These are phyloP conservation scores for Fusarium denticulatum DNA, from an alignment of 2,329 filamentous ascomycete genomes.

Conservation along the genomic window DNA sequence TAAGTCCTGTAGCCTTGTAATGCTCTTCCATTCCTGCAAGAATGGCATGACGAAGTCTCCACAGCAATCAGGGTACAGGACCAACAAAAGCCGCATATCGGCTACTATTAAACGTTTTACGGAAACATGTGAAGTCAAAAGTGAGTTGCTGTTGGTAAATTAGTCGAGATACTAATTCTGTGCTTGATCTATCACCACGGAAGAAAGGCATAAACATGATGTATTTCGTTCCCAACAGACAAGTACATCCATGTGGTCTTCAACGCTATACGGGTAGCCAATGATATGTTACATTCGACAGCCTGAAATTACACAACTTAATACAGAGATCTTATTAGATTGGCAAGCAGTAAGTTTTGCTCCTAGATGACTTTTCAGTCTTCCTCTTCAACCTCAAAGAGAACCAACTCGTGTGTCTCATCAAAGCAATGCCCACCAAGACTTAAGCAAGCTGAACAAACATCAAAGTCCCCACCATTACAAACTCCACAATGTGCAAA, in stretches of 20 bases:
- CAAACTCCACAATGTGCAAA: accelerated
- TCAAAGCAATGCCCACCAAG: background rate
- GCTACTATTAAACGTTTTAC: background rate
- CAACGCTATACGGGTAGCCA: background rate
- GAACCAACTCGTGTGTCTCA: background rate
- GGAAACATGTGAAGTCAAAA: background rate
- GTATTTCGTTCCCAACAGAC: background rate
- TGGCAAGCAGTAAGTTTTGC: no score
- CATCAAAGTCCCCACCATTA: background rate
- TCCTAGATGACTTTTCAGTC: no score
- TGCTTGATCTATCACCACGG: accelerated
- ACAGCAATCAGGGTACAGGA: accelerated
- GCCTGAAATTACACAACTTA: background rate
- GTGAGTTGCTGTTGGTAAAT: background rate
- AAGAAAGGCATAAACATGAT: no score
- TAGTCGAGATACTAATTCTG: accelerated
- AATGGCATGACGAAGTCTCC: background rate
- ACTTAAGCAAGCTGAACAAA: background rate
- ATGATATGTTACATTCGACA: background rate
- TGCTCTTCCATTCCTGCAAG: background rate
- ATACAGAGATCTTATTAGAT: background rate
- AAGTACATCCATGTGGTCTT: background rate
- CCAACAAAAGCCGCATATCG: background rate
- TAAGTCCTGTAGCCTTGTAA: background rate
- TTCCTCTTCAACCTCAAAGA: accelerated